Evolutionary conservation across 176 grass and related monocot species (phyloP), one percentile per base, ranked within the genome.

Genomic region (Microstegium vimineum): DNA sequence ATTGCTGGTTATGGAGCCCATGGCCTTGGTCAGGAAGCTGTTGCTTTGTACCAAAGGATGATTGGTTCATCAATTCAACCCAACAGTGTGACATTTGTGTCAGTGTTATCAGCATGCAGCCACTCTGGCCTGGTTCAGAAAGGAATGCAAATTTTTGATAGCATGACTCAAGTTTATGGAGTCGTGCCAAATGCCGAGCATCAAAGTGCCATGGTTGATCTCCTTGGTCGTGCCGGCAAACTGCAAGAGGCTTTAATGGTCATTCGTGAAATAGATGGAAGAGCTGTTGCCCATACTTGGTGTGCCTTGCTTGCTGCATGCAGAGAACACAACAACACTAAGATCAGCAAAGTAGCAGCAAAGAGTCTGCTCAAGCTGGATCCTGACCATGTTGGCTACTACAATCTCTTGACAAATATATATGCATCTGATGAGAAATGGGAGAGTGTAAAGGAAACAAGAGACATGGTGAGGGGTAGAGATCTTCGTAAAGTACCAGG

Each of bases 261-360:
- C 36, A 82, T 90, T 14, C 31, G 64, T 46, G 32, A 37, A 71
- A 92, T 84, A 57, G 72, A 28, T 52, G 80, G 80, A 18, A 78
- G 22, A 64, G 82, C 72, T 77, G 62, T 33, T 66, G 71, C 83
- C 59, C 87, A 86, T 81, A 59, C 82, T 73, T 92, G 87, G 93
- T 90, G 90, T 81, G 82, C 93, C 34, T 90, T 90, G 78, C 93
- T 92, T 82, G 87, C 90, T 77, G 90, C 82, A 30, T 95, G 90
- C 46, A 88, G 78, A 54, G 59, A 33, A 84, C 82, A 95, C 40
- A 81, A 38, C 47, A 59, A 52, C 41, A 79, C 81, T 74, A 68
- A 84, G 66, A 94, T 89, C 16, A 66, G 83, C 23, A 71, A 78
- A 69, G 35, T 75, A 27, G 83, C 84, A 33, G 83, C 92, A 28